Base-by-base conservation (phyloP, 2,329 filamentous ascomycete species). In the Acephala macrosclerotiorum region DNA sequence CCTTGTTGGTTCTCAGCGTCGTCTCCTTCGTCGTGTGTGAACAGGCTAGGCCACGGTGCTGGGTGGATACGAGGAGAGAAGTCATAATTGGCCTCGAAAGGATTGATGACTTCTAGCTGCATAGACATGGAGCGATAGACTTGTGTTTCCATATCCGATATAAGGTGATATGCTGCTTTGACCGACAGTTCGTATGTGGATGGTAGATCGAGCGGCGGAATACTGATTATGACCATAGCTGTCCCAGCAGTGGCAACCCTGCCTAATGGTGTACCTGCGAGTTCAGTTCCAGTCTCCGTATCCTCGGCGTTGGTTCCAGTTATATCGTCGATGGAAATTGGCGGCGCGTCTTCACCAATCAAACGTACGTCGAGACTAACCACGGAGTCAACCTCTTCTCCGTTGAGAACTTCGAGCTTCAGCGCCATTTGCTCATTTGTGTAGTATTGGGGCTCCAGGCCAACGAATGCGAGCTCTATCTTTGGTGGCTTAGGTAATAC, bases 61-160 rank as follows among this genome's bases (percentile, higher is more conserved):
- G 85, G 78, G 77, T 97, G 91, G 3, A 97, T 82, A 11, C 91
- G 87, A 12, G 96, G 94, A 14, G 90, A 84, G 68, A 98, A 88
- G 68, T 96, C 93, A 77, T 97, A 97, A 74, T 92, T 96, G 18
- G 94, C 92, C 79, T 97, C 94, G 73, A 99, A 98, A 0, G 95
- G 93, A 58, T 89, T 90, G 61, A 93, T 88, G 63, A 97, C 85
- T 42, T 88, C 86, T 5, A 98, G 78, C 61, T 90, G 89, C 45
- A 91, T 84, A 0, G 87, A 84, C 25, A 91, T 80, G 1, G 85
- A 87, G 77, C 96, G 95, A 42, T 89, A 88, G 45, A 98, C 91
- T 1, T 91, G 89, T 1, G 94, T 97, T 59, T 91, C 90, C 0
- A 89, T 82, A 75, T 98, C 94, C 6, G 92, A 91, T 2, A 89